Evolutionary conservation across 139 green algal genomes (phyloP).

Genomic region (Chlamydomonas incerta): DNA sequence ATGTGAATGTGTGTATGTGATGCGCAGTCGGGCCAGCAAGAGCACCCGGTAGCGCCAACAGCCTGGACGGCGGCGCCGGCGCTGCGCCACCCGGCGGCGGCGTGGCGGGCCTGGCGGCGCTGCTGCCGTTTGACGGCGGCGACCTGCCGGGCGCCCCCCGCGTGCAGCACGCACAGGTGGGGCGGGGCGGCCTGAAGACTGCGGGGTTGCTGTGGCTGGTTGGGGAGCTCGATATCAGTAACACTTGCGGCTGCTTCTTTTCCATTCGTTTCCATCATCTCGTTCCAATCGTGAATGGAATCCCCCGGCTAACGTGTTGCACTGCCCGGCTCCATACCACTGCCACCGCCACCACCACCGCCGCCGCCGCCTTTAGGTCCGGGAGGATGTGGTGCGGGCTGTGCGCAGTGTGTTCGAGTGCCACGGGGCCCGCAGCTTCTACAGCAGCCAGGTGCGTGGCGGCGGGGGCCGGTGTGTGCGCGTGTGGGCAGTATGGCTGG

Average conservation of each 20-base stretch:
- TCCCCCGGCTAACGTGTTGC: too few relatives aligned
- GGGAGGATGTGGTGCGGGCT: conserved; percentile 58
- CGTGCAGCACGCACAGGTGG: conserved; percentile 25
- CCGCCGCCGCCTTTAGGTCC: conserved; percentile 25
- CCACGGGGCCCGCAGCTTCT: conserved; percentile 69
- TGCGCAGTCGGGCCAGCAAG: not conserved
- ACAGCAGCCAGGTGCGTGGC: conserved; percentile 55
- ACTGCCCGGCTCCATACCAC: too few relatives aligned
- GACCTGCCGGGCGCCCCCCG: conserved; percentile 45
- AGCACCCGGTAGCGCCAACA: conserved; percentile 5
- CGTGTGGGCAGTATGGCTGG: too few relatives aligned
- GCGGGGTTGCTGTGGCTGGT: too few relatives aligned
- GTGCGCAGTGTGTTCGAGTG: conserved; percentile 59
- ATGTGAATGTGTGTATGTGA: too few relatives aligned
- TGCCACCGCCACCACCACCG: not conserved
- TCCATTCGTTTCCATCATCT: too few relatives aligned
- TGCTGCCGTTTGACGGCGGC: conserved; percentile 6
- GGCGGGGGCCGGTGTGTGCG: not conserved
- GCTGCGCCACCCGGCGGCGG: not conserved
- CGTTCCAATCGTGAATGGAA: too few relatives aligned
- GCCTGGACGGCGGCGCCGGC: not conserved
- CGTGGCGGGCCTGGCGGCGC: conserved; percentile 4
- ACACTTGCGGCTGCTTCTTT: too few relatives aligned
- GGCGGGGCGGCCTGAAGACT: too few relatives aligned
- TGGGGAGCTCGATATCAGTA: too few relatives aligned